phyloP scores from a whole-genome alignment of 2,329 filamentous ascomycete species.

The Akanthomyces muscarius region DNA sequence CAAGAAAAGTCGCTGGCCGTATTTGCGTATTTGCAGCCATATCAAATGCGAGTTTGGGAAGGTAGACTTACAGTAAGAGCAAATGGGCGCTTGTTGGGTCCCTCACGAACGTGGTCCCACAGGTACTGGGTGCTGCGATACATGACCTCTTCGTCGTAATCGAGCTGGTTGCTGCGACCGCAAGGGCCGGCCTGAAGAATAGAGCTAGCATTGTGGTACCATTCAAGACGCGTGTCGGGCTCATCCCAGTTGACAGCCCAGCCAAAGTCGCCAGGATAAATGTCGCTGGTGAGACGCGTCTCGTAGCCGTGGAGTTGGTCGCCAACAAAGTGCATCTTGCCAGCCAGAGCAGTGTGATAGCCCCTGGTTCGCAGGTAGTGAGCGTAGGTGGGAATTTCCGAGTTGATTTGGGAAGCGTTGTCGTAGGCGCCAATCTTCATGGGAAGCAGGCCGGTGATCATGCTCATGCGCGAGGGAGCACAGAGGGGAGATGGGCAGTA shows the following conservation, averaged over 20 bases:
- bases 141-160: slow-evolving; percentile 96
- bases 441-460: slow-evolving; percentile 88
- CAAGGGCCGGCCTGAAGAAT: slow-evolving; percentile 87
- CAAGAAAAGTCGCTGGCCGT: neutral
- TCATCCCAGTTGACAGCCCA: slow-evolving; percentile 97
- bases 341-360: slow-evolving; percentile 86
- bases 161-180: slow-evolving; percentile 88
- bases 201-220: slow-evolving; percentile 95
- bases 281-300: slow-evolving; percentile 86
- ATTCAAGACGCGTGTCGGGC: slow-evolving; percentile 79
- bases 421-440: slow-evolving; percentile 91
- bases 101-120: slow-evolving; percentile 84
- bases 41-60: neutral
- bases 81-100: slow-evolving; percentile 70
- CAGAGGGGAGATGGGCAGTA: slow-evolving; percentile 94
- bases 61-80: slow-evolving; percentile 60
- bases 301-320: slow-evolving; percentile 95
- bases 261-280: slow-evolving; percentile 90
- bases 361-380: slow-evolving; percentile 82
- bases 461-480: slow-evolving; percentile 87
- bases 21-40: neutral
- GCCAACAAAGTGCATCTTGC: slow-evolving; percentile 97
- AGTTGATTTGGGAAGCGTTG: slow-evolving; percentile 79
- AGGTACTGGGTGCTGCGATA: slow-evolving; percentile 85
- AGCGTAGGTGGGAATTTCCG: slow-evolving; percentile 85